Conservation (phyloP, 805 yeast species). For the Candida tallmaniae region DNA sequence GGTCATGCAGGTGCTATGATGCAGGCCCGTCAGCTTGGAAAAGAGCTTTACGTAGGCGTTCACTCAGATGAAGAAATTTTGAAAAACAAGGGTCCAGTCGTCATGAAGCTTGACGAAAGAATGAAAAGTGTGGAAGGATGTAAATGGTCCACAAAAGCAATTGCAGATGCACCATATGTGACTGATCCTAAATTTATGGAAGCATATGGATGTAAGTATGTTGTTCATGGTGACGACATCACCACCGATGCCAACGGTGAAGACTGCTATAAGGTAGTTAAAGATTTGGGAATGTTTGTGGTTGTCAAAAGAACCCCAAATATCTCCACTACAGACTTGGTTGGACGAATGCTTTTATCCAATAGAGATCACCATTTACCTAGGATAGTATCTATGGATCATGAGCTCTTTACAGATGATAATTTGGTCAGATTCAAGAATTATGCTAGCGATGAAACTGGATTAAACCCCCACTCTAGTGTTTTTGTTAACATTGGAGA, state of each 20-base stretch:
- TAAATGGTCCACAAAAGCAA: constrained; percentile 75
- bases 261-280: constrained; percentile 83
- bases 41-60: constrained; percentile 76
- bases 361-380: constrained; percentile 54
- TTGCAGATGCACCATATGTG: constrained; percentile 86
- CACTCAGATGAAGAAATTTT: constrained; percentile 88
- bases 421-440: constrained; percentile 38
- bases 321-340: constrained; percentile 91
- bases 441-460: constrained; percentile 65
- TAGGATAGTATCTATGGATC: constrained; percentile 15
- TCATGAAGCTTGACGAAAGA: constrained; percentile 80
- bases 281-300: constrained; percentile 77
- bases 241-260: constrained; percentile 95
- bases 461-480: constrained; percentile 51
- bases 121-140: constrained; percentile 83
- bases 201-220: constrained; percentile 69
- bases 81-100: constrained; percentile 87
- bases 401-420: constrained; percentile 30
- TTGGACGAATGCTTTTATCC: constrained; percentile 74
- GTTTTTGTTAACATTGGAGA: constrained; percentile 42
- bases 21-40: constrained; percentile 84
- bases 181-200: constrained; percentile 83
- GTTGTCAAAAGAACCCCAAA: constrained; percentile 94
- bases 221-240: constrained; percentile 98
- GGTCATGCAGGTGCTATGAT: constrained; percentile 97